Percentiles rank a stretch among this genome's conserved stretches.
Evolutionary conservation across 441 rosid genomes (phyloP).

Genomic region (Macaranga tanarius): DNA sequence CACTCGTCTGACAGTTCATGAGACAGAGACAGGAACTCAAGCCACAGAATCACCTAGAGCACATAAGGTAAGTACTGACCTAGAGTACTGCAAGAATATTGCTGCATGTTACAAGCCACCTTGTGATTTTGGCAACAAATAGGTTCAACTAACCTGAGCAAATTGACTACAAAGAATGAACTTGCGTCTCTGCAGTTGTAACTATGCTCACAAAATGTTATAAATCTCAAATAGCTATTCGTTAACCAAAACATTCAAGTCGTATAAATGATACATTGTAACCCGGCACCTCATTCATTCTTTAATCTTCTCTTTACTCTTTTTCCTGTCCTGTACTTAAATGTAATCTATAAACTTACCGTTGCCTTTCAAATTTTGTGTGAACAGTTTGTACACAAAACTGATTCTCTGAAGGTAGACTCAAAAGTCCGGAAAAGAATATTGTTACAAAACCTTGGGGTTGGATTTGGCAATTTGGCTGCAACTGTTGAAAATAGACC

Average conservation of each 20-base stretch:
- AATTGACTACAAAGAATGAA: background rate
- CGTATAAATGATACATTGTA: background rate
- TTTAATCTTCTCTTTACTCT: background rate
- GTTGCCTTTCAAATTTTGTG: slow-evolving; percentile 5
- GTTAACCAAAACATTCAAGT: background rate
- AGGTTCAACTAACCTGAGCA: background rate
- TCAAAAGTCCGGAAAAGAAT: slow-evolving; percentile 36
- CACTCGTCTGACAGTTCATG: slow-evolving; percentile 65
- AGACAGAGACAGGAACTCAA: slow-evolving; percentile 41
- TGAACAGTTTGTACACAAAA: slow-evolving; percentile 38
- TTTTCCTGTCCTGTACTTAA: background rate
- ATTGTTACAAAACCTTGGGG: slow-evolving; percentile 43
- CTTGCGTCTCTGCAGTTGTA: background rate
- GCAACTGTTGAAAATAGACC: slow-evolving; percentile 67
- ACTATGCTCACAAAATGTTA: background rate
- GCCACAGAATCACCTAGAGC: slow-evolving; percentile 29
- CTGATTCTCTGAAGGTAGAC: slow-evolving; percentile 35
- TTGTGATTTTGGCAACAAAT: background rate
- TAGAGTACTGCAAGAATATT: background rate
- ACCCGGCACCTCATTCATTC: background rate
- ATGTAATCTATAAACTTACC: background rate
- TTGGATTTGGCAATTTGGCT: slow-evolving; percentile 70
- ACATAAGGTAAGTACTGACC: slow-evolving; percentile 34
- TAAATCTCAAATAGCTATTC: background rate
- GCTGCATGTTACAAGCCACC: background rate